phyloP scores from a whole-genome alignment of 805 yeast species.

The Candida andamanensis region DNA sequence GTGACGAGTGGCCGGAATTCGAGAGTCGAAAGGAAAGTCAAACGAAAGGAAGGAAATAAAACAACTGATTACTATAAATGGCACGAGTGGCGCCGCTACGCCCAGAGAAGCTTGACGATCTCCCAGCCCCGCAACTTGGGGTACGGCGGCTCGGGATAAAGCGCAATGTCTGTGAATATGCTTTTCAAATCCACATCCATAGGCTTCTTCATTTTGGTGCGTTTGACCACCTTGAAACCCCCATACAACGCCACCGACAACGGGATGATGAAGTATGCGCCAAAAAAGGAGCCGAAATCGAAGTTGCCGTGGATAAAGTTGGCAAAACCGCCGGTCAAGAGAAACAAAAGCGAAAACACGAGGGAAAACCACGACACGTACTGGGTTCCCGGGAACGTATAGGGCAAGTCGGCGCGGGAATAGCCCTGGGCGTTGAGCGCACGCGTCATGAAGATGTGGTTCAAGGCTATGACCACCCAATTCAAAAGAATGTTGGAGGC shows the following conservation, averaged over 20 bases:
- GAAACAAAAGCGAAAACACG: constrained; percentile 33
- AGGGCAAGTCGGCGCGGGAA: constrained; percentile 17
- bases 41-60: neutral
- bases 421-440: constrained; percentile 15
- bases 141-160: constrained; percentile 24
- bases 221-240: constrained; percentile 49
- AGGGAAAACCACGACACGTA: constrained; percentile 26
- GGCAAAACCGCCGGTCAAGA: constrained; percentile 65
- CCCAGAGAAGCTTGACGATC: constrained; percentile 14
- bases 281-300: constrained; percentile 54
- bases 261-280: constrained; percentile 68
- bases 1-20: no score
- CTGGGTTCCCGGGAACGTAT: constrained; percentile 22
- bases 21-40: no score
- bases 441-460: constrained; percentile 56
- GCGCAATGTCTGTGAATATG: constrained; percentile 21
- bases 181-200: constrained; percentile 26
- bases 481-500: constrained; percentile 65
- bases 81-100: constrained; percentile 4
- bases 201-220: constrained; percentile 23
- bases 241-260: constrained; percentile 47
- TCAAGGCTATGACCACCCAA: constrained; percentile 51
- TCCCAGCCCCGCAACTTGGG: constrained; percentile 18
- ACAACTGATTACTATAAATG: neutral
- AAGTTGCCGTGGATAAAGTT: constrained; percentile 53